phyloP scores from a whole-genome alignment of 192 early-diverging fungal species.

The Coemansia pectinata region DNA sequence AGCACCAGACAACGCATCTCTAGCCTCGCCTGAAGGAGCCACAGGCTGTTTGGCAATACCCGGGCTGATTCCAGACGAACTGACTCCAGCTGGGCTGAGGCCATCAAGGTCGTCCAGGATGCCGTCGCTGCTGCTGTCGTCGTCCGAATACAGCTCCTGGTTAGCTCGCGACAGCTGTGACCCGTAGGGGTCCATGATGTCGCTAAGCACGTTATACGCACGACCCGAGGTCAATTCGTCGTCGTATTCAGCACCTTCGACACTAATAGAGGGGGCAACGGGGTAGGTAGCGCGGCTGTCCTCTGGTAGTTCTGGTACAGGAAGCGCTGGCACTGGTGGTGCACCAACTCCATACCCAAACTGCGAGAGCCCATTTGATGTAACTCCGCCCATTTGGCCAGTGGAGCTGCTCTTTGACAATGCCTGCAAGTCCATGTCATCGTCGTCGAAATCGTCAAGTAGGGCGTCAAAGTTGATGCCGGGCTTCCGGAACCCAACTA shows the following conservation, averaged over 20 bases:
- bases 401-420: constrained; percentile 9
- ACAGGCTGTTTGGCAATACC: not conserved
- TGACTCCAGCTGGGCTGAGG: constrained; percentile 22
- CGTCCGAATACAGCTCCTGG: constrained; percentile 42
- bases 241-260: not conserved
- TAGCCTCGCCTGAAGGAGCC: not conserved
- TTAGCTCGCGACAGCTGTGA: constrained; percentile 20
- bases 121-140: constrained; percentile 34
- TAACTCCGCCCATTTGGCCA: not conserved
- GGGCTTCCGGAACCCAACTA: constrained; percentile 39
- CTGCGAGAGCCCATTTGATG: constrained; percentile 10
- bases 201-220: constrained; percentile 39
- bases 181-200: constrained; percentile 50
- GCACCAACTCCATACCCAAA: constrained; percentile 24
- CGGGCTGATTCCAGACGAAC: constrained; percentile 11
- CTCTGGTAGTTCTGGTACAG: constrained; percentile 18
- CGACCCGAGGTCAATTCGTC: constrained; percentile 38
- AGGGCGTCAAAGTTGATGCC: constrained; percentile 52
- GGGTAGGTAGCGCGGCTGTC: constrained; percentile 11
- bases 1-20: not conserved
- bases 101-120: constrained; percentile 36
- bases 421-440: constrained; percentile 11
- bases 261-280: not conserved
- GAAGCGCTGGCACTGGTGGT: constrained; percentile 20
- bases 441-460: constrained; percentile 41